A percentile compares a stretch with the other conserved stretches of the same genome.
These are phyloP conservation scores for Triglochin maritima DNA, from an alignment of 106 monocot genomes.

Conservation along the genomic window DNA sequence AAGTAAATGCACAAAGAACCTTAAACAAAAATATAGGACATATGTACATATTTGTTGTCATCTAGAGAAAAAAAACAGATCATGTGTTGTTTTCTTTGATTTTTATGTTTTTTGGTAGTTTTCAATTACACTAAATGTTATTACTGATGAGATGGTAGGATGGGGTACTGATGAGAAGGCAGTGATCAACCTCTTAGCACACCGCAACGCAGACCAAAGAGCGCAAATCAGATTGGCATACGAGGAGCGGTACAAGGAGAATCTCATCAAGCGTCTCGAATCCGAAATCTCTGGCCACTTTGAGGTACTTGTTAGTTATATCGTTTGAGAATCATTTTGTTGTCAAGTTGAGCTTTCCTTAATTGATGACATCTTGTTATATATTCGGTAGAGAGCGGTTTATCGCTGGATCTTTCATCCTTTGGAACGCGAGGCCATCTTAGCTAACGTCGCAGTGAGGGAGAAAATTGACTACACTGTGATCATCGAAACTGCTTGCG, in stretches of 20 bases:
- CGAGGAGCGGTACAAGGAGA: conserved; percentile 63
- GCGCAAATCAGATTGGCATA: conserved; percentile 47
- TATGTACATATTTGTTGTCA: too few relatives aligned
- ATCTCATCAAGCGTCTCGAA: conserved; percentile 71
- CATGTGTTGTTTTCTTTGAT: too few relatives aligned
- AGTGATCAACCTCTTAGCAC: conserved; percentile 52
- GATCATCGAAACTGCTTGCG: conserved; percentile 17
- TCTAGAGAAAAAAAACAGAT: too few relatives aligned
- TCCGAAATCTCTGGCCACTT: conserved; percentile 78
- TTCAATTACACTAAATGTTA: too few relatives aligned
- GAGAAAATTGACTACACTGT: conserved; percentile 19
- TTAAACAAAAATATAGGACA: too few relatives aligned
- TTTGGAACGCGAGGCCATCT: conserved; percentile 53
- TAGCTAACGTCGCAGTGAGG: conserved; percentile 42
- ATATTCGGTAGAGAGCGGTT: conserved; percentile 52
- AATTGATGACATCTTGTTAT: background rate
- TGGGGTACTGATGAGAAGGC: conserved; percentile 94
- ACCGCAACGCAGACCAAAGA: conserved; percentile 71
- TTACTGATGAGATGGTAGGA: conserved; percentile 24
- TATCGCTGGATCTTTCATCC: conserved; percentile 85
- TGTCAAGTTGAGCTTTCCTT: too few relatives aligned
- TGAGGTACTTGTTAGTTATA: conserved; percentile 32
- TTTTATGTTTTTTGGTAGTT: too few relatives aligned
- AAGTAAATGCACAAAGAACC: too few relatives aligned
- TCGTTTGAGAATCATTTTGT: background rate